A percentile compares a stretch with the other conserved stretches of the same genome.
Evolutionary conservation across 2,329 filamentous ascomycete species (phyloP).

Genomic region (Aspergillus pseudonomiae): DNA sequence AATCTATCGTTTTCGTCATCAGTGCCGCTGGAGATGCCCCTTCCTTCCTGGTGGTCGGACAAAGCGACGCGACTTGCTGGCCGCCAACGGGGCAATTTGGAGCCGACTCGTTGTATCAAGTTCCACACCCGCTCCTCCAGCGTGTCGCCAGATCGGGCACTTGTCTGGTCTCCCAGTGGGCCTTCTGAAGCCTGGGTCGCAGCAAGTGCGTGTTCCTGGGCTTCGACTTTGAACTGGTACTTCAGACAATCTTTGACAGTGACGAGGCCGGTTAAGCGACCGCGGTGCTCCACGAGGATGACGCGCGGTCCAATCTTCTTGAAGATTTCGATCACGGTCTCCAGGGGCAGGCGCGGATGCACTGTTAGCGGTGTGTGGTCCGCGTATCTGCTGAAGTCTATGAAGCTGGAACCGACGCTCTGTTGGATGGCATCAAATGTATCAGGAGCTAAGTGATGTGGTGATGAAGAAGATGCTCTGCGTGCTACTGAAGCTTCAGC

Average conservation of each 20-base stretch:
- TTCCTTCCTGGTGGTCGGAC: slow-evolving; percentile 8
- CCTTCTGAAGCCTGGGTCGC: slow-evolving; percentile 33
- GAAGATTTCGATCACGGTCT: slow-evolving; percentile 98
- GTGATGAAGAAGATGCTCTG: slow-evolving; percentile 31
- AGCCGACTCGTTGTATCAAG: slow-evolving; percentile 37
- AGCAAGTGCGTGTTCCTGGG: slow-evolving; percentile 66
- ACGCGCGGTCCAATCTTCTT: slow-evolving; percentile 95
- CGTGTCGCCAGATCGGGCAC: slow-evolving; percentile 24
- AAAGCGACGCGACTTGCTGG: slow-evolving; percentile 3
- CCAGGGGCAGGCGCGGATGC: slow-evolving; percentile 85
- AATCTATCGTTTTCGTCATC: slow-evolving; percentile 17
- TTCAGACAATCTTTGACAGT: slow-evolving; percentile 97
- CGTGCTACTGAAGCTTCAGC: slow-evolving; percentile 38
- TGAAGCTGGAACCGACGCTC: slow-evolving; percentile 57
- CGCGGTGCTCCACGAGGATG: slow-evolving; percentile 88
- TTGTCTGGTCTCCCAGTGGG: slow-evolving; percentile 27
- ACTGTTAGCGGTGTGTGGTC: slow-evolving; percentile 88
- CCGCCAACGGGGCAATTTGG: slow-evolving; percentile 24
- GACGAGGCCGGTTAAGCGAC: slow-evolving; percentile 79
- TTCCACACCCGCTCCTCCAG: slow-evolving; percentile 43
- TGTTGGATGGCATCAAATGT: slow-evolving; percentile 64
- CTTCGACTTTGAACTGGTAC: slow-evolving; percentile 96
- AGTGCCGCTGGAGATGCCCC: slow-evolving; percentile 55
- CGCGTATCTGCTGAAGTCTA: slow-evolving; percentile 86
- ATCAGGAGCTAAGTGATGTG: slow-evolving; percentile 41